A percentile compares a stretch with the other conserved stretches of the same genome.
phyloP scores from a whole-genome alignment of 1,284 basidiomycete genomes.

The Leccinum fuscescens region DNA sequence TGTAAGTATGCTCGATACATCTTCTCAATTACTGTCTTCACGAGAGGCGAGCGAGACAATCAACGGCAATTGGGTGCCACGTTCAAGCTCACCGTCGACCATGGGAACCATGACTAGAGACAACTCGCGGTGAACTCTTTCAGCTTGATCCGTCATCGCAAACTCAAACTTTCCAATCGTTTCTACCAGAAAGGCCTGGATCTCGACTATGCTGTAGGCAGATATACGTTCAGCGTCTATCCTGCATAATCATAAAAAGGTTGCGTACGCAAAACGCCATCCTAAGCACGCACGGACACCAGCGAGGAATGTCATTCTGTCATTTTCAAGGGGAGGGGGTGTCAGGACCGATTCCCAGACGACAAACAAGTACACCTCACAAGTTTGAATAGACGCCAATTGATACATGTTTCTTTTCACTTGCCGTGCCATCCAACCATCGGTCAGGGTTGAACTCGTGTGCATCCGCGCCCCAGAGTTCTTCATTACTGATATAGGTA shows the following conservation, averaged over 20 bases:
- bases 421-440: constrained; percentile 39
- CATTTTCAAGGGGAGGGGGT: neutral
- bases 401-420: constrained; percentile 36
- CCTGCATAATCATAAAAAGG: neutral
- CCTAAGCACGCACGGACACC: constrained; percentile 45
- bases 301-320: constrained; percentile 45
- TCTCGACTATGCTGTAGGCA: constrained; percentile 40
- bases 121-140: constrained; percentile 40
- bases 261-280: constrained; percentile 45
- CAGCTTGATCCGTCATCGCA: constrained; percentile 37
- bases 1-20: neutral
- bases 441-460: constrained; percentile 50
- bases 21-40: constrained; percentile 22
- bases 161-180: constrained; percentile 50
- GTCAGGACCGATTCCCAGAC: neutral
- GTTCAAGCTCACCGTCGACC: constrained; percentile 44
- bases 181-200: constrained; percentile 51
- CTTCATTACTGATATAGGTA: constrained; percentile 34
- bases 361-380: constrained; percentile 34
- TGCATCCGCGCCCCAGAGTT: constrained; percentile 51
- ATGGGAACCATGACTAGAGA: constrained; percentile 47
- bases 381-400: constrained; percentile 52
- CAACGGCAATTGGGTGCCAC: constrained; percentile 50
- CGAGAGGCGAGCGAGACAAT: constrained; percentile 39
- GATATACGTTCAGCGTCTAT: neutral